Evolutionary conservation across 2,329 filamentous ascomycete genomes (phyloP).

Genomic region (Immersiporthe knoxdaviesiana): DNA sequence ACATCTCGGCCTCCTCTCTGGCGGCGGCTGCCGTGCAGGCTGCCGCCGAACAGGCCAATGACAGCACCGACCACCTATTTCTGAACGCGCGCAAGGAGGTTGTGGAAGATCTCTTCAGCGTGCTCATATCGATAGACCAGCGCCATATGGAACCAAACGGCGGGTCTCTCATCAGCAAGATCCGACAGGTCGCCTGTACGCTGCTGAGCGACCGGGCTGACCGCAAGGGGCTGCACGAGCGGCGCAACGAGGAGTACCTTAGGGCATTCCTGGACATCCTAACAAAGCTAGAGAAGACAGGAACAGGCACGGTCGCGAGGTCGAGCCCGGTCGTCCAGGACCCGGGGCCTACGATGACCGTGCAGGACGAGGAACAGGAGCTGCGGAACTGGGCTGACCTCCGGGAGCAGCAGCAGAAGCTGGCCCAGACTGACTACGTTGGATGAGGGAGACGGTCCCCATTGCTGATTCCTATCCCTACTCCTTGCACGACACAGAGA

Average conservation of each 20-base stretch:
- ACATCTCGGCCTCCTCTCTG: slow-evolving; percentile 35
- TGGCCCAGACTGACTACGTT: slow-evolving; percentile 4
- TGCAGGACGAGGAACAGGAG: slow-evolving; percentile 74
- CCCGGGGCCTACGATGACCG: slow-evolving; percentile 48
- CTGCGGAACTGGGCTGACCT: slow-evolving; percentile 78
- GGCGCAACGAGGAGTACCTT: slow-evolving; percentile 71
- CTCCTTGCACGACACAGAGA: background rate
- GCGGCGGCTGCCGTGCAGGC: slow-evolving; percentile 44
- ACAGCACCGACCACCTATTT: slow-evolving; percentile 72
- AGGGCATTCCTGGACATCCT: slow-evolving; percentile 74
- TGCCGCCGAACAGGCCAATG: slow-evolving; percentile 51
- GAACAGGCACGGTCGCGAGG: slow-evolving; percentile 38
- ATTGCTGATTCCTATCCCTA: background rate
- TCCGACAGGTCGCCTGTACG: slow-evolving; percentile 81
- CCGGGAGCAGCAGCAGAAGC: slow-evolving; percentile 72
- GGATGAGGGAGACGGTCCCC: background rate
- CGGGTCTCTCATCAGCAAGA: slow-evolving; percentile 74
- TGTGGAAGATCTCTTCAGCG: slow-evolving; percentile 74
- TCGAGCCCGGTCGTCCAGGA: slow-evolving; percentile 33
- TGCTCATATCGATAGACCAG: slow-evolving; percentile 78
- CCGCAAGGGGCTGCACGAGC: slow-evolving; percentile 54
- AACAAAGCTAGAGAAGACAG: slow-evolving; percentile 71
- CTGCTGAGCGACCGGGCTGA: slow-evolving; percentile 65
- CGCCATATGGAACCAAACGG: slow-evolving; percentile 80
- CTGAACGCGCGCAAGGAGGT: slow-evolving; percentile 78